Conservation (phyloP, 2,329 filamentous ascomycete genomes). For the Mollisia scopiformis region DNA sequence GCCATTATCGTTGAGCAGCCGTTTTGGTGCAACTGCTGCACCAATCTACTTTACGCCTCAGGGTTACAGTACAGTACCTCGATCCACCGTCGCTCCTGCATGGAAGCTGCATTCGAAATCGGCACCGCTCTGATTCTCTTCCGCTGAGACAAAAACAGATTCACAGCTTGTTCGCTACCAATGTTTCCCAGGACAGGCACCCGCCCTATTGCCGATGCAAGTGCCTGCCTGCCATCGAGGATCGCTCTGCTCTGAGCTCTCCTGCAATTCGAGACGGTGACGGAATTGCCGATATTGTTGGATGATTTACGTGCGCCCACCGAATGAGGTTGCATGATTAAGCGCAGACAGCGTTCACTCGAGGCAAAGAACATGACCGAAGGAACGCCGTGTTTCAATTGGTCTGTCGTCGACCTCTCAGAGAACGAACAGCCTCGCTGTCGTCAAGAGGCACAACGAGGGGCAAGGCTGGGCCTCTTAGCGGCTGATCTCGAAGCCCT, state of each 20-base stretch:
- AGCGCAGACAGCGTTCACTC: neutral
- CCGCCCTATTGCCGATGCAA: neutral
- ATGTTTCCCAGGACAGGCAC: neutral
- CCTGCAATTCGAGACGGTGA: neutral
- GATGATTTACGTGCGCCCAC: no score
- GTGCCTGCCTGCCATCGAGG: neutral
- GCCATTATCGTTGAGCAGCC: neutral
- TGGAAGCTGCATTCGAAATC: neutral
- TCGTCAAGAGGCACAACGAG: neutral
- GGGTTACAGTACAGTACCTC: neutral
- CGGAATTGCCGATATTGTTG: conserved; percentile 1
- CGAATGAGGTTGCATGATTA: neutral
- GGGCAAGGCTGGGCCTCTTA: conserved; percentile 2
- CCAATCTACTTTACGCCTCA: neutral
- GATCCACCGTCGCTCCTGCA: neutral
- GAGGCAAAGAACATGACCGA: neutral
- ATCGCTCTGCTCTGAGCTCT: neutral
- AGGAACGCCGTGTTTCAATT: neutral
- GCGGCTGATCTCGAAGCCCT: neutral
- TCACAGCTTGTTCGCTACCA: neutral
- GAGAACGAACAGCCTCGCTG: conserved; percentile 1
- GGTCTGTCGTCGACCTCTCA: neutral
- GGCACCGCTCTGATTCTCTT: neutral
- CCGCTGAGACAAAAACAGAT: neutral
- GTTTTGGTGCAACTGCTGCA: neutral